Percentiles rank a stretch among this genome's conserved stretches.
Evolutionary conservation across 1,139 yeast species (phyloP).

Genomic region (Sugiyamaella castrensis): DNA sequence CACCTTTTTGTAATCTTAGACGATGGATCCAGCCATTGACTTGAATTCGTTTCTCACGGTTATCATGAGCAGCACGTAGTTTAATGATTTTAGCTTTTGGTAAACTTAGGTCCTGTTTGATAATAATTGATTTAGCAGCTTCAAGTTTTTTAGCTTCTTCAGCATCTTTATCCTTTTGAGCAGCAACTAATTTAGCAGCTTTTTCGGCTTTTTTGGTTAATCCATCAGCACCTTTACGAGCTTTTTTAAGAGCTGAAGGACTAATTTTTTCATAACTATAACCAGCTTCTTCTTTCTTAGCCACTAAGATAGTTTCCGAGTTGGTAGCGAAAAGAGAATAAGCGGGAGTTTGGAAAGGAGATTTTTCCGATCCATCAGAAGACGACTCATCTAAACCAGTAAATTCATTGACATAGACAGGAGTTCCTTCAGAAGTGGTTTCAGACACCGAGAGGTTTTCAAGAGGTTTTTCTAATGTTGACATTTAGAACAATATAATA

Average conservation of each 20-base stretch:
- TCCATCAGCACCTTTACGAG: conserved; percentile 94
- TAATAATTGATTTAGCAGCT: conserved; percentile 65
- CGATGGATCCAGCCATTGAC: conserved; percentile 97
- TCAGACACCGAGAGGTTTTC: conserved; percentile 13
- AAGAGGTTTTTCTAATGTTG: conserved; percentile 13
- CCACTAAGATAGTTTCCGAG: conserved; percentile 59
- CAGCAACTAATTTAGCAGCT: conserved; percentile 62
- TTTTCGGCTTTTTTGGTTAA: conserved; percentile 86
- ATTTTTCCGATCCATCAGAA: conserved; percentile 55
- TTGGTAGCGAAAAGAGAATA: conserved; percentile 60
- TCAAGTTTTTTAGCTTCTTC: conserved; percentile 71
- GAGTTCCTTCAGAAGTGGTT: conserved; percentile 12
- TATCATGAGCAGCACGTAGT: conserved; percentile 52
- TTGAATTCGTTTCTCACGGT: conserved; percentile 63
- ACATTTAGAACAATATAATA: background rate
- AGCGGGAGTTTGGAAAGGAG: conserved; percentile 81
- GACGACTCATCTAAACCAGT: conserved; percentile 61
- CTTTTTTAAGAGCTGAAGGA: conserved; percentile 93
- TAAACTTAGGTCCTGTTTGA: conserved; percentile 67
- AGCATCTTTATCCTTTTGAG: conserved; percentile 56
- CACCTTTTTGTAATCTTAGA: conserved; percentile 86
- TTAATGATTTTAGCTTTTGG: conserved; percentile 70
- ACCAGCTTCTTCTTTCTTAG: conserved; percentile 61
- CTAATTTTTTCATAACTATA: conserved; percentile 63
- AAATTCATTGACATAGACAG: conserved; percentile 64